These are phyloP conservation scores for Vigna reflexopilosa DNA, from an alignment of 306 rosid genomes.

Conservation along the genomic window DNA sequence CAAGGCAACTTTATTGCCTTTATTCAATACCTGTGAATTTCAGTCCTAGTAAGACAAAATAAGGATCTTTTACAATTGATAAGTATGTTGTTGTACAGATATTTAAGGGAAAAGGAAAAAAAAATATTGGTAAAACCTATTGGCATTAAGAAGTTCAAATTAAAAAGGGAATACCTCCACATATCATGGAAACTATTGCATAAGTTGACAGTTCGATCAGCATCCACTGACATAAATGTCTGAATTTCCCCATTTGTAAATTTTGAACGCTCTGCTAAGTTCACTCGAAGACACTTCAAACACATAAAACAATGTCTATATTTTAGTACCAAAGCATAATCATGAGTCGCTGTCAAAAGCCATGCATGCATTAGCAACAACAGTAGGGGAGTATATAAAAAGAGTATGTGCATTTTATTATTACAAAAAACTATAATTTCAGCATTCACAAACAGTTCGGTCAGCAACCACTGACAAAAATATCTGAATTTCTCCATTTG, in stretches of 20 bases:
- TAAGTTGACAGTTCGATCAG: constrained; percentile 89
- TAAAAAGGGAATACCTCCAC: constrained; percentile 75
- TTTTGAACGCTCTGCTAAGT: constrained; percentile 85
- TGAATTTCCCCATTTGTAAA: constrained; percentile 94
- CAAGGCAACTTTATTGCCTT: background rate
- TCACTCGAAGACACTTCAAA: constrained; percentile 73
- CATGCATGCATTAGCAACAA: constrained; percentile 23
- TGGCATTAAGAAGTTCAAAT: constrained; percentile 29
- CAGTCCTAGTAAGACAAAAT: constrained; percentile 1
- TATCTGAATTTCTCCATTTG: constrained; percentile 94
- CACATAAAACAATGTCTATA: constrained; percentile 38
- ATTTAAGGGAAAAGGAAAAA: background rate
- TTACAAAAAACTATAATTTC: constrained; percentile 27
- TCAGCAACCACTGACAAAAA: constrained; percentile 95
- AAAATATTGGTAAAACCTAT: constrained; percentile 8
- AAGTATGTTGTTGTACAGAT: constrained; percentile 22
- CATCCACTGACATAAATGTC: constrained; percentile 96
- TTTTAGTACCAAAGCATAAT: constrained; percentile 39
- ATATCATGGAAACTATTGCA: constrained; percentile 88
- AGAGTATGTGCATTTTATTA: constrained; percentile 18
- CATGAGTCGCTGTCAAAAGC: constrained; percentile 23
- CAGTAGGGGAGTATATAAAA: background rate
- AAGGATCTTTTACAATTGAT: constrained; percentile 27
- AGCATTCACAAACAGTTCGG: constrained; percentile 61
- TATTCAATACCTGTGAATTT: constrained; percentile 17